phyloP scores from a whole-genome alignment of 2,329 filamentous ascomycete genomes.

The Arthrobotrys megalospora region DNA sequence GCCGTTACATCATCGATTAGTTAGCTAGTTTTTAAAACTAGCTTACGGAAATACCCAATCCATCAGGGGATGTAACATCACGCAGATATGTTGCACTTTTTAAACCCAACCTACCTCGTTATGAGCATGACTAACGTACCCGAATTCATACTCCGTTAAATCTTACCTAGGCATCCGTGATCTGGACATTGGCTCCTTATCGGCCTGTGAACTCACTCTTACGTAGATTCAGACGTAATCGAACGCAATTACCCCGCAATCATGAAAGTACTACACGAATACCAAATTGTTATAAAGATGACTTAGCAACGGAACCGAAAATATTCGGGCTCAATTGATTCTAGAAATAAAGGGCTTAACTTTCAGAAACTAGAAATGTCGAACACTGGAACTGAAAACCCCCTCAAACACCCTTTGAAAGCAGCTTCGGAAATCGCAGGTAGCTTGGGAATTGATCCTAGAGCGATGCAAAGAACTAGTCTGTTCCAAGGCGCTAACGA shows the following conservation, averaged over 20 bases:
- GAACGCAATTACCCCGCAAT: neutral
- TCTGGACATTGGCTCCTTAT: neutral
- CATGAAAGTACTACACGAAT: neutral
- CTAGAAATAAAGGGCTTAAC: no score
- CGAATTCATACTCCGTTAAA: neutral
- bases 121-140: no score
- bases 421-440: slow-evolving; percentile 68
- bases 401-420: slow-evolving; percentile 67
- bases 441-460: slow-evolving; percentile 67
- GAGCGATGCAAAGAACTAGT: slow-evolving; percentile 65
- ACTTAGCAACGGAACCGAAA: no score
- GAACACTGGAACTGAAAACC: slow-evolving; percentile 38
- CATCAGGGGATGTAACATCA: no score
- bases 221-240: slow-evolving; percentile 13
- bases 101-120: no score
- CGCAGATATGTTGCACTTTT: no score
- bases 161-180: neutral
- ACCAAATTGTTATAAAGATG: slow-evolving; percentile 1
- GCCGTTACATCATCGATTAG: no score
- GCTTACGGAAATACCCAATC: no score
- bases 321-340: no score
- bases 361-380: slow-evolving; percentile 35
- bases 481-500: slow-evolving; percentile 70
- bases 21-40: no score
- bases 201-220: neutral